Base-by-base conservation (phyloP, 345 rosid genomes). In the Syzygium aqueum region DNA sequence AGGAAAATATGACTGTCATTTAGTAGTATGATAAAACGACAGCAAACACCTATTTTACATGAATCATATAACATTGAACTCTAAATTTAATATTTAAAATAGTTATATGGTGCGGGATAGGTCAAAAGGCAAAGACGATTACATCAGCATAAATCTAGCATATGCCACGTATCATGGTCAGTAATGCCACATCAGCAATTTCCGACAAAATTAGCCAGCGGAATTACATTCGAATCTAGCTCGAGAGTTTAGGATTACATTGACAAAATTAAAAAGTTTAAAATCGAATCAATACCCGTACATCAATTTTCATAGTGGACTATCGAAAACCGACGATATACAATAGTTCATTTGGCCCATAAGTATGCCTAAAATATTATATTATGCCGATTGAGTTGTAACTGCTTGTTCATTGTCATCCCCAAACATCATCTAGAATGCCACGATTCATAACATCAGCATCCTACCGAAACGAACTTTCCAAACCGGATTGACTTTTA, bases 191-290 rank as follows among this genome's bases (percentile, higher is more conserved):
- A 73, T 73, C 1, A 33, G 0, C 6, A 33, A 10, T 33, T 73
- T 73, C 7, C 2, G 2, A 8, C 1, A 3, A 4, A 33, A 73
- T 33, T 19, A 33, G 14, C 2, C 1, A 0, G 5, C 5, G 19
- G 5, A 11, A 73, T 33, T 73, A 73, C 2, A 3, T 37, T 37
- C 3, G 0, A 8, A 73, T 73, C 10, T 73, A 17, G 7, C 13
- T 16, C 10, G 17, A 33, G 37, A 1, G 0, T 17, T 33, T 33
- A 1, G 1, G 21, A 67, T 5, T 67, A 5, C 2, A 67, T 17
- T 0, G 1, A 73, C 1, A 33, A 19, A 8, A 33, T 33, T 33
- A 0, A 17, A 73, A 33, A 8, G 3, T 73, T 33, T 9, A 73
- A 5, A 73, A 30, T 10, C 0, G 7, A 73, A 73, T 73, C 9